A percentile compares a stretch with the other conserved stretches of the same genome.
These are phyloP conservation scores for Suhomyces vadensis DNA, from an alignment of 805 yeast species.

Conservation along the genomic window DNA sequence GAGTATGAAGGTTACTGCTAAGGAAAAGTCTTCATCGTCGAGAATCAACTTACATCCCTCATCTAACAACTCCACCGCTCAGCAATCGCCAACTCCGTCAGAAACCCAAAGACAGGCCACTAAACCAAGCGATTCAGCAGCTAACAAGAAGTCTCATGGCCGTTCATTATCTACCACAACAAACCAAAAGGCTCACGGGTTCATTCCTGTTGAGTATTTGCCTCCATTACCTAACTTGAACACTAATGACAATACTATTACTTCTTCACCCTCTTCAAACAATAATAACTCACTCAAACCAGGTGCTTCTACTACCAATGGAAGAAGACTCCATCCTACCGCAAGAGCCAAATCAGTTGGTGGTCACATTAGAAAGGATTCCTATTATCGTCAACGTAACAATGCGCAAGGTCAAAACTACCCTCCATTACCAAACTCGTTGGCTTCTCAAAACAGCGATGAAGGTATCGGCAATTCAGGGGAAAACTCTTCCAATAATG, in stretches of 20 bases:
- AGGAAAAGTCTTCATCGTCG: conserved; percentile 41
- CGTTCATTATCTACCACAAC: conserved; percentile 26
- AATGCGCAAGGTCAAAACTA: conserved; percentile 18
- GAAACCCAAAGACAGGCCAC: background rate
- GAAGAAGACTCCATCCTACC: conserved; percentile 63
- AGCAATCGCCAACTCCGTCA: conserved; percentile 2
- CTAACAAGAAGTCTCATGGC: conserved; percentile 14
- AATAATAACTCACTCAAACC: conserved; percentile 7
- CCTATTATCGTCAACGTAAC: conserved; percentile 32
- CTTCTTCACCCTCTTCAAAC: background rate
- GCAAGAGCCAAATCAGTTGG: conserved; percentile 84
- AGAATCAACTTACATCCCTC: conserved; percentile 9
- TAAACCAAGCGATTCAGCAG: background rate
- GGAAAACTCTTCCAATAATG: conserved; percentile 30
- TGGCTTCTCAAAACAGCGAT: conserved; percentile 48
- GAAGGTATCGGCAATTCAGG: conserved; percentile 22
- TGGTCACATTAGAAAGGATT: conserved; percentile 62
- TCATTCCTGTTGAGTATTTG: conserved; percentile 42
- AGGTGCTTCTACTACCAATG: conserved; percentile 13
- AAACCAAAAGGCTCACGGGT: conserved; percentile 35
- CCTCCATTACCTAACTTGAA: conserved; percentile 48
- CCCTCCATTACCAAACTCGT: conserved; percentile 48
- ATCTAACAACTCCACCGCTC: conserved; percentile 7
- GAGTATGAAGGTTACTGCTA: conserved; percentile 60
- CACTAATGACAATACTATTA: conserved; percentile 4